phyloP scores from a whole-genome alignment of 208 protist genomes.

The Zelonia costaricensis region DNA sequence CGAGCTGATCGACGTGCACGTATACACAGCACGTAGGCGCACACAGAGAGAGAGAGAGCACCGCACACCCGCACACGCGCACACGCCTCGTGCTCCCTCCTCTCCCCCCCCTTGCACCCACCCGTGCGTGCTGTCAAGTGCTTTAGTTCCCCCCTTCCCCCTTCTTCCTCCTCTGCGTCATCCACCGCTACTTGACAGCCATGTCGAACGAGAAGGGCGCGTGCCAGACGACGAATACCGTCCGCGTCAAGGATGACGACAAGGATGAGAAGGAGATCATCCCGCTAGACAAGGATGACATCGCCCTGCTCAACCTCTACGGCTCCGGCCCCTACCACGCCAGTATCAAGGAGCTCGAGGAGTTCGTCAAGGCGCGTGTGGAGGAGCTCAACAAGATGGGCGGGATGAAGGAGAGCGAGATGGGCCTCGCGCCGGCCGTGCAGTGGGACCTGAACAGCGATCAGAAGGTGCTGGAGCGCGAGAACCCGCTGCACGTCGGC shows the following conservation, averaged over 20 bases:
- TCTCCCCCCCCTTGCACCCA: not conserved
- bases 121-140: not conserved
- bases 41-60: not conserved
- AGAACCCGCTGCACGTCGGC: constrained; percentile 98
- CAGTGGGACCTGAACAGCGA: constrained; percentile 99
- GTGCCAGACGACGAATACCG: constrained; percentile 80
- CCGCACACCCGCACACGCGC: not conserved
- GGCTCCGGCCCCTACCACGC: constrained; percentile 97
- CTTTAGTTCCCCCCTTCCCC: no score
- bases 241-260: constrained; percentile 69
- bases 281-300: constrained; percentile 98
- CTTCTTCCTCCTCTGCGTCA: no score
- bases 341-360: constrained; percentile 96
- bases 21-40: no score
- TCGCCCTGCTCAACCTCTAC: constrained; percentile 99
- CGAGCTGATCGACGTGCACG: no score
- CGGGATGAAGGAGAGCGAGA: constrained; percentile 99
- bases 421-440: constrained; percentile 97
- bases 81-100: no score
- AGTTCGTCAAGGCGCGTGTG: constrained; percentile 95
- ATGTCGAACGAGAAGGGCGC: constrained; percentile 90
- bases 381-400: constrained; percentile 96
- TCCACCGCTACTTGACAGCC: no score
- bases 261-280: constrained; percentile 91
- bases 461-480: constrained; percentile 95